Evolutionary conservation across 305 asterid genomes (phyloP), one percentile per base, ranked within the genome.

Genomic region (Stenogyne calaminthoides): DNA sequence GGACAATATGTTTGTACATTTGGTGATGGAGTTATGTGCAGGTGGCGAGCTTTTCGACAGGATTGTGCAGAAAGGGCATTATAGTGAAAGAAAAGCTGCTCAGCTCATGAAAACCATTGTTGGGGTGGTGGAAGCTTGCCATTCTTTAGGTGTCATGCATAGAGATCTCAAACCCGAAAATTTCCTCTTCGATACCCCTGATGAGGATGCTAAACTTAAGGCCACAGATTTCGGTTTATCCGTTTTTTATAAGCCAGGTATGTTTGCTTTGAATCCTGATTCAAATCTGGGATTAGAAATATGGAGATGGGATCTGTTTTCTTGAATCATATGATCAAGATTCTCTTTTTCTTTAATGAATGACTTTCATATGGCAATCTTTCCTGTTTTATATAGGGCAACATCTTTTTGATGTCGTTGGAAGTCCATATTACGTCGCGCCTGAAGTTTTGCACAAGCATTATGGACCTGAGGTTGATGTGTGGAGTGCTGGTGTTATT

Each of bases 401-500:
- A 58, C 86, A 85, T 85, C 86, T 90, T 40, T 85, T 85, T 29
- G 98, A 93, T 61, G 98, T 93, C 2, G 97, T 93, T 34, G 98
- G 98, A 78, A 93, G 98, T 74, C 96, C 97, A 6, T 93, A 93
- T 64, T 93, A 90, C 75, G 98, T 91, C 32, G 98, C 98, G 1
- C 97, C 97, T 57, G 98, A 91, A 78, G 96, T 89, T 59, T 70
- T 93, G 84, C 96, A 91, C 80, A 93, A 89, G 68, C 80, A 56
- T 52, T 90, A 90, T 69, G 97, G 98, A 12, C 97, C 91, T 3
- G 91, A 90, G 72, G 83, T 84, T 22, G 97, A 88, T 65, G 96
- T 90, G 19, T 90, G 98, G 98, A 92, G 97, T 78, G 97, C 98
- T 69, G 97, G 96, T 72, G 98, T 92, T 67, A 90, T 90, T 73